Base-by-base conservation (phyloP, 495 filamentous ascomycete genomes). In the Penicillium coprophilum region DNA sequence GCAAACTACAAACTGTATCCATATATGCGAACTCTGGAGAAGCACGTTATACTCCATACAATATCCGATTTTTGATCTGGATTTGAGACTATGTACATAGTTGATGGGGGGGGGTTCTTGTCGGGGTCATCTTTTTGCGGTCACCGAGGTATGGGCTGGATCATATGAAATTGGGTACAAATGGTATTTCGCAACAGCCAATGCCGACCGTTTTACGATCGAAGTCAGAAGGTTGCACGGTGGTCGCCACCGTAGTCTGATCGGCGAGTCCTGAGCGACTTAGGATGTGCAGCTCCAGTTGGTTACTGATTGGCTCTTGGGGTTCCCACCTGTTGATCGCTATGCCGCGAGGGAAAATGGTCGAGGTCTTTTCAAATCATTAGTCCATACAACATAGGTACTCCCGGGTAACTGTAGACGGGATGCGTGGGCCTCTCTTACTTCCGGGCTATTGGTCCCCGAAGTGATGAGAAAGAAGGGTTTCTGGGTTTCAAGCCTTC, bases 101-200 rank as follows among this genome's bases (percentile, higher is more conserved):
- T n/a, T 4, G 15, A 49, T 11, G 24, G 24, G 3, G 2, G 24
- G 24, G 24, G 24, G 24, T 27, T 27, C 7, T 27, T 5, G n/a
- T n/a, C n/a, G n/a, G n/a, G n/a, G n/a, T n/a, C n/a, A n/a, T n/a
- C 24, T 27, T 27, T 27, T 27, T 27, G 3, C 24, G 24, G 4
- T 27, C 24, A 43, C 44, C 58, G 58, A 51, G 50, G 39, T 24
- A 31, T n/a, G 27, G 55, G 48, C 39, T 43, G 53, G 44, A 63
- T 65, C 63, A 68, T 63, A 61, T 66, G 63, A 63, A 61, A 66
- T 61, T 36, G 57, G n/a, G n/a, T n/a, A n/a, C n/a, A n/a, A n/a
- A n/a, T n/a, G n/a, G n/a, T n/a, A n/a, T n/a, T n/a, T n/a, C n/a
- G n/a, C n/a, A 31, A 51, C 27, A 50, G 44, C 64, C 53, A 64